phyloP scores from a whole-genome alignment of 1,139 yeast genomes.

The Groenewaldozyma sp. region DNA sequence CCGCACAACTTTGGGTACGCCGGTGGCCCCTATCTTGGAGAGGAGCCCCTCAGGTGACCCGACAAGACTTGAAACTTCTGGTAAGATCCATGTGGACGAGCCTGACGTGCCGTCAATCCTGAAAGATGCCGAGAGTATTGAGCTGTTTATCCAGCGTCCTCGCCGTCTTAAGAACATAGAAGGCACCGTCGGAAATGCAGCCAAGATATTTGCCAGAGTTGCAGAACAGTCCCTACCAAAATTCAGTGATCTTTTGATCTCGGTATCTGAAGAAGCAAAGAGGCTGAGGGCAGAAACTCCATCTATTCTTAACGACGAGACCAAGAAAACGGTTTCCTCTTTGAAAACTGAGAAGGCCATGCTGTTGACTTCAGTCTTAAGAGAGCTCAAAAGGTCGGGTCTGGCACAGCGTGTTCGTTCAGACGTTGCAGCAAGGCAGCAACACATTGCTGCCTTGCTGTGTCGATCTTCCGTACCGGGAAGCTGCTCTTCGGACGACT shows the following conservation, averaged over 20 bases:
- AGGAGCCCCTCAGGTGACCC: slow-evolving; percentile 26
- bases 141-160: slow-evolving; percentile 50
- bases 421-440: slow-evolving; percentile 53
- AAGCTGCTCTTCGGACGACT: slow-evolving; percentile 44
- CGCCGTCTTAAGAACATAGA: slow-evolving; percentile 42
- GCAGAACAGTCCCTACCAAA: slow-evolving; percentile 15
- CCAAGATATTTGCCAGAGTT: slow-evolving; percentile 15
- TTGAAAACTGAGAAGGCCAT: slow-evolving; percentile 74
- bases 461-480: slow-evolving; percentile 34
- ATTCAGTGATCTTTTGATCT: slow-evolving; percentile 39
- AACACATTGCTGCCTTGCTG: slow-evolving; percentile 56
- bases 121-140: slow-evolving; percentile 14
- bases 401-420: slow-evolving; percentile 55
- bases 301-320: slow-evolving; percentile 53
- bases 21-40: slow-evolving; percentile 51
- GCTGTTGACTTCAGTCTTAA: slow-evolving; percentile 64
- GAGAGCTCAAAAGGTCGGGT: slow-evolving; percentile 69
- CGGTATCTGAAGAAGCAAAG: slow-evolving; percentile 49
- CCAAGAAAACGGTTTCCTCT: slow-evolving; percentile 62
- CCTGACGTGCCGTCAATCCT: background rate
- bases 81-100: background rate
- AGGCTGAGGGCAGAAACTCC: slow-evolving; percentile 73
- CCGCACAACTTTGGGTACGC: slow-evolving; percentile 49
- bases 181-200: slow-evolving; percentile 37
- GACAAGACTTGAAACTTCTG: background rate